Evolutionary conservation across 2,329 filamentous ascomycete species (phyloP).

Genomic region (Rutstroemia sp.): DNA sequence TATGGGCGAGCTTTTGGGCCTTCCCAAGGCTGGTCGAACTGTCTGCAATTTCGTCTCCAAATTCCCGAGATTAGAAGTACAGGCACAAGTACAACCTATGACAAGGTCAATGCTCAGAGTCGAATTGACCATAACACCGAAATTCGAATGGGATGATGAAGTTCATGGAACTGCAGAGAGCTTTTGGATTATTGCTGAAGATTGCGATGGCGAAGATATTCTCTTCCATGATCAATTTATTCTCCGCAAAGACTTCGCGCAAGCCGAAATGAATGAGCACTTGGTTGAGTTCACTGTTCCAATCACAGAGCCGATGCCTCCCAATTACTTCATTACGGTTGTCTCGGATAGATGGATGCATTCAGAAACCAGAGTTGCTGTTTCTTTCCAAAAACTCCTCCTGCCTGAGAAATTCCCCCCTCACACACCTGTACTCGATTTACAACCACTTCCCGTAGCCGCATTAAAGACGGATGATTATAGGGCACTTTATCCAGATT

Average conservation of each 20-base stretch:
- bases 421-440: slow-evolving; percentile 83
- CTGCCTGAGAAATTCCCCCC: slow-evolving; percentile 93
- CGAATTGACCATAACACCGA: slow-evolving; percentile 85
- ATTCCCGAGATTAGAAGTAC: slow-evolving; percentile 86
- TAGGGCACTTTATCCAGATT: slow-evolving; percentile 71
- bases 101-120: slow-evolving; percentile 89
- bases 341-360: slow-evolving; percentile 98
- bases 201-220: slow-evolving; percentile 94
- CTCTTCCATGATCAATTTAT: slow-evolving; percentile 93
- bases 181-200: slow-evolving; percentile 97
- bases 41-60: slow-evolving; percentile 85
- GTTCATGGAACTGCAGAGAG: slow-evolving; percentile 83
- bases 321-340: slow-evolving; percentile 96
- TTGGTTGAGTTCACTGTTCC: slow-evolving; percentile 93
- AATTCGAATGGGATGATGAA: slow-evolving; percentile 90
- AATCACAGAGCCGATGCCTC: slow-evolving; percentile 95
- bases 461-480: slow-evolving; percentile 84
- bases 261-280: slow-evolving; percentile 83
- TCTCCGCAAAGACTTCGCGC: slow-evolving; percentile 80
- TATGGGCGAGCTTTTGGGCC: slow-evolving; percentile 88
- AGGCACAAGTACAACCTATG: slow-evolving; percentile 90
- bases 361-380: slow-evolving; percentile 84
- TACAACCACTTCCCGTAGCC: slow-evolving; percentile 84
- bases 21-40: slow-evolving; percentile 78
- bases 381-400: slow-evolving; percentile 92